Conservation (phyloP, 176 grass and related monocot genomes). For the Raddia distichophylla region DNA sequence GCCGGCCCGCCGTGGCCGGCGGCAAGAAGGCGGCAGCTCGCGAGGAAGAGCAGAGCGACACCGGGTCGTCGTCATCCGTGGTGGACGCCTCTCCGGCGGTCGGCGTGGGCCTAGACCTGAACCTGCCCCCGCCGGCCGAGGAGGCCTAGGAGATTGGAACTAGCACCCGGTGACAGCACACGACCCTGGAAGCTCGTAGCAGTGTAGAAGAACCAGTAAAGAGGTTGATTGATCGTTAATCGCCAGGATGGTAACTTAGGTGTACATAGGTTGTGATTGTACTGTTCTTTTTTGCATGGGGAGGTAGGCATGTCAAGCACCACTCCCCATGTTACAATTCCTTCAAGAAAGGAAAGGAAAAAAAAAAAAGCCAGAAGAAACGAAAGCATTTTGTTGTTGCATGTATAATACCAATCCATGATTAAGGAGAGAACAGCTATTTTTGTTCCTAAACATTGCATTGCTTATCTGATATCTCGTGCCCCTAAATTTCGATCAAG, state of each 20-base stretch:
- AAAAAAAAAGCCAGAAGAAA: neutral
- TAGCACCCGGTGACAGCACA: conserved; percentile 26
- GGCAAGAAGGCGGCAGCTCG: conserved; percentile 13
- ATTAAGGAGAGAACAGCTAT: conserved; percentile 35
- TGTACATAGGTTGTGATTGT: conserved; percentile 54
- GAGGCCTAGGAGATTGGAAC: conserved; percentile 1
- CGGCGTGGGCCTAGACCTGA: conserved; percentile 70
- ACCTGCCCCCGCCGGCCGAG: conserved; percentile 68
- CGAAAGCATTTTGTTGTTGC: conserved; percentile 3
- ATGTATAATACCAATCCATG: conserved; percentile 40
- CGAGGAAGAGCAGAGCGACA: conserved; percentile 77
- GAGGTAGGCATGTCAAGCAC: neutral
- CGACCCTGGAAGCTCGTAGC: neutral
- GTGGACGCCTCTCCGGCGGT: conserved; percentile 60
- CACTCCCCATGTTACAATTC: conserved; percentile 44
- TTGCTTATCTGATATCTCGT: neutral
- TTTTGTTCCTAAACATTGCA: neutral
- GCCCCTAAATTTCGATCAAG: neutral
- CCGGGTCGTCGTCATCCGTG: conserved; percentile 75
- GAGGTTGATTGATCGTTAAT: conserved; percentile 49
- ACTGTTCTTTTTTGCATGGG: conserved; percentile 51
- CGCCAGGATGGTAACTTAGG: conserved; percentile 45
- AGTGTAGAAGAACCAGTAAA: conserved; percentile 41
- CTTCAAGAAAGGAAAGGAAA: neutral
- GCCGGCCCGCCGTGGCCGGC: neutral